A percentile compares a stretch with the other conserved stretches of the same genome.
Evolutionary conservation across 495 filamentous ascomycete genomes (phyloP).

Genomic region (Neurospora pannonica): DNA sequence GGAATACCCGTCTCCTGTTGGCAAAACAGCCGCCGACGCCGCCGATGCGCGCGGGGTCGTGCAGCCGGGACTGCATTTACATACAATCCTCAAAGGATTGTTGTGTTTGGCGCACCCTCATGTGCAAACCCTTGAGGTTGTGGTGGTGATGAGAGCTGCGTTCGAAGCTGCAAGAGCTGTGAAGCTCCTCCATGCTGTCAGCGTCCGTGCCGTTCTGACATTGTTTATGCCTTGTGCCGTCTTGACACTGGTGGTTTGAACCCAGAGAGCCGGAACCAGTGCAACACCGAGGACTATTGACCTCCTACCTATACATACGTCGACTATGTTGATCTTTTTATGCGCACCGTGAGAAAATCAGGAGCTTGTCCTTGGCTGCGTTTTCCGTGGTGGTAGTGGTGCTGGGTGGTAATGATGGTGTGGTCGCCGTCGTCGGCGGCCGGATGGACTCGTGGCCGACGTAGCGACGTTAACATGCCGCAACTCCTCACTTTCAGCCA

Average conservation of each 20-base stretch:
- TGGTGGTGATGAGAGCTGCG: neutral
- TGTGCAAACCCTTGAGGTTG: neutral
- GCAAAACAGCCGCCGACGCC: neutral
- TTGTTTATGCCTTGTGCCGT: neutral
- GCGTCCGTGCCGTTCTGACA: neutral
- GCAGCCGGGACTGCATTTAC: neutral
- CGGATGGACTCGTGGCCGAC: neutral
- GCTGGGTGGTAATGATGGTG: neutral
- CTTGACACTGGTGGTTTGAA: neutral
- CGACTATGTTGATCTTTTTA: neutral
- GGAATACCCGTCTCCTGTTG: neutral
- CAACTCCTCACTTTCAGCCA: neutral
- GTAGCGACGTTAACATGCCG: neutral
- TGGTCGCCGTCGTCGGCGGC: neutral
- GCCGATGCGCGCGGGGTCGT: neutral
- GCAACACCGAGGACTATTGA: neutral
- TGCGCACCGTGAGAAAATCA: neutral
- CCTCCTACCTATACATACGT: neutral
- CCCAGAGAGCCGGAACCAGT: neutral
- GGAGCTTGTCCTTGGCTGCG: neutral
- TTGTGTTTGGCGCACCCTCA: neutral
- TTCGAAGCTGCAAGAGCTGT: neutral
- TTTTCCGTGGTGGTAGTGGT: neutral
- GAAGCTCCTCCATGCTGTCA: neutral
- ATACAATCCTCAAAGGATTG: neutral